Evolutionary conservation across 331 rosid genomes (phyloP), one percentile per base, ranked within the genome.

Genomic region (Erythrophleum ivorense): DNA sequence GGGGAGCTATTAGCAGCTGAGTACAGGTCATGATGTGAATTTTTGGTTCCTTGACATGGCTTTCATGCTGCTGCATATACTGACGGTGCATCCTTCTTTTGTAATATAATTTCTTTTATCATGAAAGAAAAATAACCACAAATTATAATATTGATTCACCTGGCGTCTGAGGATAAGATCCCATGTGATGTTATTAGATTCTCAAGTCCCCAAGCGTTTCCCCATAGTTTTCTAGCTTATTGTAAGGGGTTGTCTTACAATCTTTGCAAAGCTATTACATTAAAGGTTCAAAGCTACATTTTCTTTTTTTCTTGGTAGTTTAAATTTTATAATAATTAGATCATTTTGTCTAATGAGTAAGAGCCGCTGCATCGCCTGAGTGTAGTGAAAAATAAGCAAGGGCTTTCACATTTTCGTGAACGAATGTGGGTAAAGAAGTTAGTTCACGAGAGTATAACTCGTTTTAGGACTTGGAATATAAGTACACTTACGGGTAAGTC

Each of bases 11-110:
- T 14, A 50, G 14, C 55, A 11, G 55, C 55, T 19, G 71, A 57
- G 18, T 57, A 29, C 6, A 7, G 40, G 54, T 71, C 45, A 34
- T 11, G 78, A 80, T 60, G 43, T 71, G 64, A 36, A 46, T n/a
- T 55, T 60, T 58, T 79, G 76, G 40, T 45, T 49, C 24, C n/a
- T 62, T 21, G 49, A 58, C 34, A 66, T 13, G 82, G 46, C 46
- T 41, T 31, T 55, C 65, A 72, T 66, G 65, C 57, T 78, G 59
- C 54, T 41, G 31, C 8, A 53, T 21, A 69, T 6, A 10, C 50
- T 79, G 71, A 8, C 7, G 5, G n/a, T 7, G 4, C 48, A 21
- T 58, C 34, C 6, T 58, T 2, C 12, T 38, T 2, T 67, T 21
- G 64, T 78, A 48, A 18, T 53, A 55, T 55, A 7, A 5, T n/a